Percentiles rank a stretch among this genome's conserved stretches.
These are phyloP conservation scores for Antarctomyces pellizariae DNA, from an alignment of 495 filamentous ascomycete species.

Conservation along the genomic window DNA sequence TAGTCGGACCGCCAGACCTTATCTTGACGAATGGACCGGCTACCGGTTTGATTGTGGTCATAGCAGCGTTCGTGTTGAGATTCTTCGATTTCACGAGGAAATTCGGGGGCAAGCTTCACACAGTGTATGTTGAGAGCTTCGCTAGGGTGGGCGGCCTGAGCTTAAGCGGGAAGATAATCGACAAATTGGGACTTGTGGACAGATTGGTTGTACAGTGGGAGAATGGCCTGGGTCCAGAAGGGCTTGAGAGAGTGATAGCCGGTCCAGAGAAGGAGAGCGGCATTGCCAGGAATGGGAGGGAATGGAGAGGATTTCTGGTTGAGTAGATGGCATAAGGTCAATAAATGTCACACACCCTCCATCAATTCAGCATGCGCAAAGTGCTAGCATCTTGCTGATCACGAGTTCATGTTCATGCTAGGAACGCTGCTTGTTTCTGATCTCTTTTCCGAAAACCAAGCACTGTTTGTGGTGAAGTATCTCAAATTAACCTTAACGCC, in stretches of 20 bases:
- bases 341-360: no score
- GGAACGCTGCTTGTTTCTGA: no score
- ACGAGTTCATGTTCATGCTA: no score
- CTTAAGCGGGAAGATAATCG: conserved; percentile 51
- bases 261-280: conserved; percentile 21
- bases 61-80: conserved; percentile 41
- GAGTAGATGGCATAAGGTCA: no score
- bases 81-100: no score
- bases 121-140: conserved; percentile 79
- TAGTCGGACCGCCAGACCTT: conserved; percentile 52
- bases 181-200: conserved; percentile 31
- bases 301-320: conserved; percentile 23
- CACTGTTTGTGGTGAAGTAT: no score
- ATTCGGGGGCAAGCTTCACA: conserved; percentile 36
- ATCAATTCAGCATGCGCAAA: no score
- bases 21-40: conserved; percentile 80
- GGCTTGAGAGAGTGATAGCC: no score
- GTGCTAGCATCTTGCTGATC: no score
- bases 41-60: conserved; percentile 55
- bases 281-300: conserved; percentile 19
- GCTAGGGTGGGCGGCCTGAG: conserved; percentile 61
- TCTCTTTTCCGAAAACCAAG: no score
- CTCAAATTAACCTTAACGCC: no score
- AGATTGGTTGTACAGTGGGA: conserved; percentile 57
- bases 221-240: no score